Conservation (phyloP, 2,329 filamentous ascomycete species). For the Scedosporium minutisporum region DNA sequence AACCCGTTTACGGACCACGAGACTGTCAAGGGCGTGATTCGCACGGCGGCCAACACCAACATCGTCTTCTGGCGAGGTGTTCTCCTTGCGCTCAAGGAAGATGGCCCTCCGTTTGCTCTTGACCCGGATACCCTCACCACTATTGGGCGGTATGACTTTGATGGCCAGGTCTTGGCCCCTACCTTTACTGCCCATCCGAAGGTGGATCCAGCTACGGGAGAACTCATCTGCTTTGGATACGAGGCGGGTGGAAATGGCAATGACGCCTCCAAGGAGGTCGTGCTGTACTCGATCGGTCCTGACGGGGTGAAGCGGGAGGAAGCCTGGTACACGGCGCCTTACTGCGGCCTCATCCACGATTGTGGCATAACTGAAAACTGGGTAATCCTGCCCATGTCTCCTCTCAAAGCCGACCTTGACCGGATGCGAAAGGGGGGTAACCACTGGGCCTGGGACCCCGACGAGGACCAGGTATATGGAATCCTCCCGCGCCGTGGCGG, state of each 20-base stretch:
- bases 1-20: conserved; percentile 28
- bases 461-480: conserved; percentile 2
- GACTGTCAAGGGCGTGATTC: conserved; percentile 14
- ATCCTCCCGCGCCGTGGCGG: background rate
- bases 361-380: conserved; percentile 24
- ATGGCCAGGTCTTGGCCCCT: conserved; percentile 25
- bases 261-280: conserved; percentile 26
- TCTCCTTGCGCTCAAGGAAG: conserved; percentile 39
- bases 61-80: conserved; percentile 37
- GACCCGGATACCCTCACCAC: conserved; percentile 31
- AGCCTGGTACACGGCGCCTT: conserved; percentile 24
- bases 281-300: conserved; percentile 20
- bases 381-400: conserved; percentile 2
- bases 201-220: conserved; percentile 26
- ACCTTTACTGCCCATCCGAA: conserved; percentile 34
- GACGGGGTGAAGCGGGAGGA: conserved; percentile 20
- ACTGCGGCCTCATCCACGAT: conserved; percentile 31
- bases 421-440: background rate
- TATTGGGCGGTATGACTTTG: conserved; percentile 29
- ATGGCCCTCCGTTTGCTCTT: conserved; percentile 28
- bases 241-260: conserved; percentile 14
- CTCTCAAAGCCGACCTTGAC: background rate
- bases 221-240: conserved; percentile 30
- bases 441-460: conserved; percentile 5
- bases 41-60: conserved; percentile 38